These are phyloP conservation scores for Thuja plicata DNA, from an alignment of 83 land plant genomes.

Conservation along the genomic window DNA sequence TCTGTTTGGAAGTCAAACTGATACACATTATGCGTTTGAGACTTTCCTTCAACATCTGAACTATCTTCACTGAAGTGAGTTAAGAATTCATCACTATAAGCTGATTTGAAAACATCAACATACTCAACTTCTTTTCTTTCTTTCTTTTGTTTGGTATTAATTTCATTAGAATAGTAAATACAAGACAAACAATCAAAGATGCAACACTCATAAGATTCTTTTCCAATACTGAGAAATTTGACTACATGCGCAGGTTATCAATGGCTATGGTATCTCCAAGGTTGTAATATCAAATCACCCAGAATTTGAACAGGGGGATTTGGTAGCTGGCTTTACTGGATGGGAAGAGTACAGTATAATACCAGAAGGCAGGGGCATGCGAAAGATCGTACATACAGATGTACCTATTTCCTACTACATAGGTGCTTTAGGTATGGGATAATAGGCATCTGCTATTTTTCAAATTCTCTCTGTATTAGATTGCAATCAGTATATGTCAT, in stretches of 20 bases:
- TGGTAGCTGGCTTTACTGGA: constrained; percentile 46
- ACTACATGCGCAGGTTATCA: constrained; percentile 24
- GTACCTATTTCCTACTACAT: constrained; percentile 73
- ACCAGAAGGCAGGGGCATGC: constrained; percentile 18
- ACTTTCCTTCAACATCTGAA: too few relatives aligned
- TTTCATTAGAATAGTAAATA: not conserved
- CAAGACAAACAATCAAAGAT: not conserved
- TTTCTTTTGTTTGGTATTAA: not conserved
- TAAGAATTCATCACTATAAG: too few relatives aligned
- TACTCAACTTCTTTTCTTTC: too few relatives aligned
- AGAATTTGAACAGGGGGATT: constrained; percentile 59
- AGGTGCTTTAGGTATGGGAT: constrained; percentile 64
- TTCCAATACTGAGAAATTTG: not conserved
- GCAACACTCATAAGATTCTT: not conserved
- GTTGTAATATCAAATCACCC: constrained; percentile 64
- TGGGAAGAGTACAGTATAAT: constrained; percentile 83
- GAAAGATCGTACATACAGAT: constrained; percentile 41
- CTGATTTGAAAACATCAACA: too few relatives aligned
- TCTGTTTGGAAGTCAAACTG: too few relatives aligned
- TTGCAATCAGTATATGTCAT: not conserved
- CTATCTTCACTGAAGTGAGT: too few relatives aligned
- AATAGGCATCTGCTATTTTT: not conserved
- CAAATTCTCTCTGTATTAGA: not conserved
- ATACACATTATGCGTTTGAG: too few relatives aligned
- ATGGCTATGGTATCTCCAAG: constrained; percentile 58